Conservation (phyloP, 192 early-diverging fungal species). For the Lunasporangiospora selenospora region DNA sequence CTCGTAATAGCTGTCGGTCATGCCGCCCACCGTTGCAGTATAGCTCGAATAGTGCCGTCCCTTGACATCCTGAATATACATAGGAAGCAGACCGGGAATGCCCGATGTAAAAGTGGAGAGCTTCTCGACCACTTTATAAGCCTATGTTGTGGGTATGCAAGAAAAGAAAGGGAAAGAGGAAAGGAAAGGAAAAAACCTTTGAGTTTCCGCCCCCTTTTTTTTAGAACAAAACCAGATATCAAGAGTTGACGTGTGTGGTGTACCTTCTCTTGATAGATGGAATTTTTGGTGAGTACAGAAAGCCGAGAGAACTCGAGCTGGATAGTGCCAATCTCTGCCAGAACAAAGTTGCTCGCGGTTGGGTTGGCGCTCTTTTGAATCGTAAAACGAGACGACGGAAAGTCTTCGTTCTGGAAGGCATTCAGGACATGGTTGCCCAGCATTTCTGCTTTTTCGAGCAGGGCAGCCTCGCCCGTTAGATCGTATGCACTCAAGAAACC, state of each 20-base stretch:
- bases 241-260: too few relatives aligned
- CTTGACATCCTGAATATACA: not conserved
- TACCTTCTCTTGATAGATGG: constrained; percentile 68
- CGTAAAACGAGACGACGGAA: constrained; percentile 18
- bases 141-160: constrained; percentile 56
- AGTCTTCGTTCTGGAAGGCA: constrained; percentile 59
- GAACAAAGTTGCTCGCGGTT: constrained; percentile 26
- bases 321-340: constrained; percentile 79
- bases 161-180: not conserved
- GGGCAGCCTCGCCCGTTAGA: constrained; percentile 70
- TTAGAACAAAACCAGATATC: not conserved
- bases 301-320: constrained; percentile 87
- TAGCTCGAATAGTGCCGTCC: constrained; percentile 2
- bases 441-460: constrained; percentile 75
- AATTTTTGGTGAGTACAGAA: constrained; percentile 77
- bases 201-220: not conserved
- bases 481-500: constrained; percentile 88
- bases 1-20: constrained; percentile 68
- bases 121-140: constrained; percentile 21
- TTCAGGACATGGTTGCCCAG: constrained; percentile 72
- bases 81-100: constrained; percentile 18
- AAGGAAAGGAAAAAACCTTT: not conserved
- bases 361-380: constrained; percentile 10
- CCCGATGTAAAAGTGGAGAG: constrained; percentile 18
- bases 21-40: constrained; percentile 52